These are phyloP conservation scores for Penicillium sp. DNA, from an alignment of 2,329 filamentous ascomycete genomes.

Conservation along the genomic window DNA sequence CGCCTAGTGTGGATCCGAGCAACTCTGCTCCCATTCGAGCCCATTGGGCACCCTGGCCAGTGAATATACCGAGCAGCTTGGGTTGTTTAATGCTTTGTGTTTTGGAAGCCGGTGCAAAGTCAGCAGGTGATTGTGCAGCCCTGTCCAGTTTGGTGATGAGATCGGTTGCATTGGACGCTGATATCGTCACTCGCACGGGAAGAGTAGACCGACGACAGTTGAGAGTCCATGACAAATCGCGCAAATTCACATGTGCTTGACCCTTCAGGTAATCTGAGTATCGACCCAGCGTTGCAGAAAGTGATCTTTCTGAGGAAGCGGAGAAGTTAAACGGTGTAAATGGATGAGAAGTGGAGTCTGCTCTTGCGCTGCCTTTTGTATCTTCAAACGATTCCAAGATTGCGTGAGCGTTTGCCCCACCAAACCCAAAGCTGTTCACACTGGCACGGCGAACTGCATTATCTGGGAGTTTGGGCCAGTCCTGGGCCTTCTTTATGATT, in stretches of 20 bases:
- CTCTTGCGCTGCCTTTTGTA: background rate
- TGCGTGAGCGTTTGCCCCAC: conserved; percentile 39
- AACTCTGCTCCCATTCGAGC: conserved; percentile 29
- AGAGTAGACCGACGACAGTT: conserved; percentile 23
- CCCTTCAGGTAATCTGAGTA: conserved; percentile 14
- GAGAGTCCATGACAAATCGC: conserved; percentile 21
- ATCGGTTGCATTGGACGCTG: conserved; percentile 9
- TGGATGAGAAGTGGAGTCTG: background rate
- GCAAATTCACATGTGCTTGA: conserved; percentile 2
- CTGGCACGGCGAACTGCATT: conserved; percentile 36
- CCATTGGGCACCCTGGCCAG: conserved; percentile 36
- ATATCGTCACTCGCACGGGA: conserved; percentile 14
- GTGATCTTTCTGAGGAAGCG: conserved; percentile 19
- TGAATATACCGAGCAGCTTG: conserved; percentile 27
- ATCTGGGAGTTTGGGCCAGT: conserved; percentile 25
- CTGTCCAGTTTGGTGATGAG: conserved; percentile 12
- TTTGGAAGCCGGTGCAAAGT: conserved; percentile 3
- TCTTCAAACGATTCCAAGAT: conserved; percentile 38
- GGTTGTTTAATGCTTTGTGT: conserved; percentile 6
- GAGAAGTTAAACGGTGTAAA: conserved; percentile 24
- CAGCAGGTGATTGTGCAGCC: background rate
- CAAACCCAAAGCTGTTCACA: conserved; percentile 49
- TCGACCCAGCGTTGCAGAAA: conserved; percentile 8
- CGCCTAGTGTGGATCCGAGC: conserved; percentile 9
- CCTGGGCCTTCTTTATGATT: conserved; percentile 19